Percentiles rank a stretch among this genome's conserved stretches.
These are phyloP conservation scores for Ceratocystiopsis minuta DNA, from an alignment of 2,329 filamentous ascomycete species.

Conservation along the genomic window DNA sequence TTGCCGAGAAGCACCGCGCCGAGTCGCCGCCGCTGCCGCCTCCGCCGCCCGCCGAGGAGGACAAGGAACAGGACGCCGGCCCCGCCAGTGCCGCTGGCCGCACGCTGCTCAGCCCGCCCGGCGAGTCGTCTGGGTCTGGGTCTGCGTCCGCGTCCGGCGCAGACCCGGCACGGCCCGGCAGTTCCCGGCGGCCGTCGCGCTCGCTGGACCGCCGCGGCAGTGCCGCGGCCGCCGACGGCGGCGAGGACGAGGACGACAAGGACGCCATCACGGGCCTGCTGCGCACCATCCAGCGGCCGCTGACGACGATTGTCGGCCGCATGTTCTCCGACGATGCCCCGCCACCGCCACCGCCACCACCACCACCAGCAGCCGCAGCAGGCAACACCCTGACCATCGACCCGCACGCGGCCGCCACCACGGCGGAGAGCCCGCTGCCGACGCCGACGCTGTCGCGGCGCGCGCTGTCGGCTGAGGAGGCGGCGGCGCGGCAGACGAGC, in stretches of 20 bases:
- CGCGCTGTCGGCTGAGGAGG: constrained; percentile 58
- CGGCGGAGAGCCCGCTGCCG: constrained; percentile 7
- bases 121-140: no score
- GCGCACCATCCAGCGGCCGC: constrained; percentile 74
- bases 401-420: not conserved
- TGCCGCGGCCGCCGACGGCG: no score
- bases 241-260: constrained; percentile 46
- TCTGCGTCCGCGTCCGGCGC: no score
- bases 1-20: constrained; percentile 69
- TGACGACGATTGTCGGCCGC: constrained; percentile 80
- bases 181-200: not conserved
- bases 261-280: constrained; percentile 72
- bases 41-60: constrained; percentile 16
- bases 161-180: constrained; percentile 19
- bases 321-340: constrained; percentile 65
- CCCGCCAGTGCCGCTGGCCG: no score
- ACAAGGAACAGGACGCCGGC: no score
- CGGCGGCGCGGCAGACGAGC: constrained; percentile 76
- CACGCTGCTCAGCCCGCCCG: no score
- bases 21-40: constrained; percentile 24
- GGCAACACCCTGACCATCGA: not conserved
- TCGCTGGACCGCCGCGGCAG: no score
- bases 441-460: constrained; percentile 15
- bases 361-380: constrained; percentile 10
- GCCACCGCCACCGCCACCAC: constrained; percentile 14